Percentiles rank a stretch among this genome's conserved stretches.
phyloP scores from a whole-genome alignment of 2,329 filamentous ascomycete genomes.

The Ophiostoma quercus region DNA sequence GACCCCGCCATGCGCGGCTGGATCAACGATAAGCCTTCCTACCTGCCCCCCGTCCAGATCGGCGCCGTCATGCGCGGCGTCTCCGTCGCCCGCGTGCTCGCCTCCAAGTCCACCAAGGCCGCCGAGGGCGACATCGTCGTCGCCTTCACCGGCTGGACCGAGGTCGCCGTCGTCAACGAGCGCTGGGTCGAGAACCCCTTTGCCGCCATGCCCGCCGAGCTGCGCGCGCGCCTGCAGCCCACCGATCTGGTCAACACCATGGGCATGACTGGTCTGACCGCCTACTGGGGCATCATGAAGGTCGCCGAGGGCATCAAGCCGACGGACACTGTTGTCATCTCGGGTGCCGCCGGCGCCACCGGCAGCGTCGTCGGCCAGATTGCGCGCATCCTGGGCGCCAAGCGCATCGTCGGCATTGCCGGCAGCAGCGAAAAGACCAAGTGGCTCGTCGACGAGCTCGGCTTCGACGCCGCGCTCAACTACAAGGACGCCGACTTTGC shows the following conservation, averaged over 20 bases:
- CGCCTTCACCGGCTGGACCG: slow-evolving; percentile 51
- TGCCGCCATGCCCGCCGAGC: slow-evolving; percentile 18
- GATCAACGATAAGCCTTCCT: slow-evolving; percentile 48
- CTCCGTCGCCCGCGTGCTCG: slow-evolving; percentile 49
- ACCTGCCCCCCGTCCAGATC: slow-evolving; percentile 56
- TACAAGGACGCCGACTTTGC: slow-evolving; percentile 62
- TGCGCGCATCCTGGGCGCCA: slow-evolving; percentile 55
- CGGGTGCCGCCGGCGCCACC: slow-evolving; percentile 62
- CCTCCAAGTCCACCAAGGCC: slow-evolving; percentile 43
- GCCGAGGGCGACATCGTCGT: slow-evolving; percentile 48
- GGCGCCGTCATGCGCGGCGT: slow-evolving; percentile 56
- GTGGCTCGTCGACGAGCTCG: slow-evolving; percentile 59
- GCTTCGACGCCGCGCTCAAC: slow-evolving; percentile 63
- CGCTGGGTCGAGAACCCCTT: slow-evolving; percentile 32
- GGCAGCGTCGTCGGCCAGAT: slow-evolving; percentile 63
- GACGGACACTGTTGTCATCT: slow-evolving; percentile 62
- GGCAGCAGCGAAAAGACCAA: slow-evolving; percentile 53
- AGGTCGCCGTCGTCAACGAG: slow-evolving; percentile 48
- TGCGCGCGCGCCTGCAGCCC: slow-evolving; percentile 30
- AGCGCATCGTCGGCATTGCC: slow-evolving; percentile 49
- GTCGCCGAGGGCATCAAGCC: slow-evolving; percentile 46
- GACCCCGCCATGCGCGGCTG: slow-evolving; percentile 62
- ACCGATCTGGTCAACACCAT: slow-evolving; percentile 49
- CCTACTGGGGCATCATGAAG: slow-evolving; percentile 61
- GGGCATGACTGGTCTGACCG: slow-evolving; percentile 59